These are phyloP conservation scores for Fragaria iinumae DNA, from an alignment of 306 rosid genomes.

Conservation along the genomic window DNA sequence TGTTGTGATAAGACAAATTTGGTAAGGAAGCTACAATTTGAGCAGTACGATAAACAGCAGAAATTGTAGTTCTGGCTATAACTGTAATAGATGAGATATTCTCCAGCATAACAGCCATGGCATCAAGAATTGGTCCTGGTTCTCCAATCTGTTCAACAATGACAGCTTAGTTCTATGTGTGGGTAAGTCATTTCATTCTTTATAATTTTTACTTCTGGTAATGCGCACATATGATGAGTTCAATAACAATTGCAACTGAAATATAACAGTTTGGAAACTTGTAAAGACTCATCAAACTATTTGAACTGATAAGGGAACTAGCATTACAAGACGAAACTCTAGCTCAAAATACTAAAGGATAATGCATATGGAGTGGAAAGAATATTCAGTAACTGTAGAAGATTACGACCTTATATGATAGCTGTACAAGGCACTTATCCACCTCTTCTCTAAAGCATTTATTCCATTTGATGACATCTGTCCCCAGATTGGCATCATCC, in stretches of 20 bases:
- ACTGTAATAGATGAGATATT: slow-evolving; percentile 61
- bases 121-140: slow-evolving; percentile 78
- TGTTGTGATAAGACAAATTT: slow-evolving; percentile 61
- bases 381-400: background rate
- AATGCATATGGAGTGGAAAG: background rate
- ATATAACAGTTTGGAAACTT: background rate
- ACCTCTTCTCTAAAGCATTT: slow-evolving; percentile 65
- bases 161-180: slow-evolving; percentile 21
- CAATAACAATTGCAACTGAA: slow-evolving; percentile 7
- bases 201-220: background rate
- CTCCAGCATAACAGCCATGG: slow-evolving; percentile 87
- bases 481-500: slow-evolving; percentile 51
- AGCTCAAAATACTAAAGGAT: slow-evolving; percentile 15
- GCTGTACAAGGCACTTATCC: slow-evolving; percentile 80
- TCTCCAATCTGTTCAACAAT: slow-evolving; percentile 75
- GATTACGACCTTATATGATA: slow-evolving; percentile 67
- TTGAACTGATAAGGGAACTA: slow-evolving; percentile 16
- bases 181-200: background rate
- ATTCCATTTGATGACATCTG: slow-evolving; percentile 59
- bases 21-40: slow-evolving; percentile 87
- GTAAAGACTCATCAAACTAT: background rate
- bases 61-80: slow-evolving; percentile 68
- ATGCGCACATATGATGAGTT: slow-evolving; percentile 7
- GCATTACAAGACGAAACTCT: slow-evolving; percentile 12
- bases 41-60: slow-evolving; percentile 68